A percentile compares a stretch with the other conserved stretches of the same genome.
phyloP scores from a whole-genome alignment of 129 eudicot genomes.

The Centaurea solstitialis region DNA sequence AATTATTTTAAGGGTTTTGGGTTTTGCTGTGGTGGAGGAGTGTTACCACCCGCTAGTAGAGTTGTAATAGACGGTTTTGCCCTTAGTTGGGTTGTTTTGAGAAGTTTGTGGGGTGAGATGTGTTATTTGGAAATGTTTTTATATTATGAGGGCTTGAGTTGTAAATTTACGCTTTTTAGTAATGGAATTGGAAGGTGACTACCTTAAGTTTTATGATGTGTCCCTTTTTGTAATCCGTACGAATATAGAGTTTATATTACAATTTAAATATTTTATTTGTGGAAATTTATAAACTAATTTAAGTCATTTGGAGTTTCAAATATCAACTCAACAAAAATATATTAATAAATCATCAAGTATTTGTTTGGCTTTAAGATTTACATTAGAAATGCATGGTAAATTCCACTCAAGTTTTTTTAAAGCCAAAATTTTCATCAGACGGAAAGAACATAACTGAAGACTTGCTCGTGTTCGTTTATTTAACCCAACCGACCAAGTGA shows the following conservation, averaged over 20 bases:
- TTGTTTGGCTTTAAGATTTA: too few species aligned
- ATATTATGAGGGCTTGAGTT: conserved; percentile 5
- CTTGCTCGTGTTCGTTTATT: too few species aligned
- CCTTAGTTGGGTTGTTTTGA: conserved; percentile 10
- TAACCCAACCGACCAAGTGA: too few species aligned
- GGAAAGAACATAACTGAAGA: too few species aligned
- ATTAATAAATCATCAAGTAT: too few species aligned
- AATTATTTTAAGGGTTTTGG: background rate
- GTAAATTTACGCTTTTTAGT: conserved; percentile 27
- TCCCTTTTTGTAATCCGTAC: background rate
- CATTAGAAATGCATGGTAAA: too few species aligned
- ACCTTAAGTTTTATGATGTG: conserved; percentile 4
- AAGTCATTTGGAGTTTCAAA: too few species aligned
- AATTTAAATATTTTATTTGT: too few species aligned
- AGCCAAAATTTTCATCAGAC: too few species aligned
- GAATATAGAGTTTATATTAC: background rate
- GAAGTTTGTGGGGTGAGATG: background rate
- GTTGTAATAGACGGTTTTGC: conserved; percentile 31
- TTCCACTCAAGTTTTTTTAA: too few species aligned
- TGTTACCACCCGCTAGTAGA: conserved; percentile 48
- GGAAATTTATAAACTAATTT: too few species aligned
- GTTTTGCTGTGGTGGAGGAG: conserved; percentile 49
- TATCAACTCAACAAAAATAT: too few species aligned
- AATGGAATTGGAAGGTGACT: conserved; percentile 35
- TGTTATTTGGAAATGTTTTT: conserved; percentile 23